These are phyloP conservation scores for Melocanna baccifera DNA, from an alignment of 176 grass and related monocot genomes.

Conservation along the genomic window DNA sequence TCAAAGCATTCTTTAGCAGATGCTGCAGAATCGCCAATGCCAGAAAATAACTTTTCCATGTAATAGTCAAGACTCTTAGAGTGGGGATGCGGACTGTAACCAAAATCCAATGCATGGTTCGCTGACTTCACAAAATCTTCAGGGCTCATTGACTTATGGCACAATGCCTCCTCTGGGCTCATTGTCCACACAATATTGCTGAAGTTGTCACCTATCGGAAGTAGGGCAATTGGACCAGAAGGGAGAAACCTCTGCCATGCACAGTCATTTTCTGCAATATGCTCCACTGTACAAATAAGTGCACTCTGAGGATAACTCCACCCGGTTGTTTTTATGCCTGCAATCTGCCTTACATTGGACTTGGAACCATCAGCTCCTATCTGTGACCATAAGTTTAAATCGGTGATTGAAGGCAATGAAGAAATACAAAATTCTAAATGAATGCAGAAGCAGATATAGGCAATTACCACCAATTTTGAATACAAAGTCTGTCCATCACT, in stretches of 20 bases:
- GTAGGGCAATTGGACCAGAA: conserved; percentile 78
- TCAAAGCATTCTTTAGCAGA: conserved; percentile 86
- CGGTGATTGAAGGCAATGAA: conserved; percentile 10
- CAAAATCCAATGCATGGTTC: conserved; percentile 77
- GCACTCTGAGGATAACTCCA: conserved; percentile 84
- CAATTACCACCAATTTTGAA: conserved; percentile 91
- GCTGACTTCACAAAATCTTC: conserved; percentile 78
- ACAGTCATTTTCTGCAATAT: conserved; percentile 53
- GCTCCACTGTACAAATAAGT: conserved; percentile 90
- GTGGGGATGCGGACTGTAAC: conserved; percentile 66
- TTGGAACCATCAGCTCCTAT: conserved; percentile 91
- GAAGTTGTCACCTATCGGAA: conserved; percentile 73
- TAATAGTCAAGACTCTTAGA: conserved; percentile 52
- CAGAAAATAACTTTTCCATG: conserved; percentile 63
- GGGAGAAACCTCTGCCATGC: conserved; percentile 99
- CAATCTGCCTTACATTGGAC: conserved; percentile 76
- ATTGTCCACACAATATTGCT: conserved; percentile 99
- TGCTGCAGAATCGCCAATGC: conserved; percentile 30
- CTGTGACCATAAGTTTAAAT: conserved; percentile 39
- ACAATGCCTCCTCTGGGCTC: conserved; percentile 58
- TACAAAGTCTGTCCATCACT: conserved; percentile 69
- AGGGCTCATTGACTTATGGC: conserved; percentile 63
- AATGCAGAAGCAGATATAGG: conserved; percentile 13
- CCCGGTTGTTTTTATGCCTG: conserved; percentile 73
- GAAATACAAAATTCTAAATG: neutral